These are phyloP conservation scores for Yarrowia galli DNA, from an alignment of 1,139 yeast species.

Conservation along the genomic window DNA sequence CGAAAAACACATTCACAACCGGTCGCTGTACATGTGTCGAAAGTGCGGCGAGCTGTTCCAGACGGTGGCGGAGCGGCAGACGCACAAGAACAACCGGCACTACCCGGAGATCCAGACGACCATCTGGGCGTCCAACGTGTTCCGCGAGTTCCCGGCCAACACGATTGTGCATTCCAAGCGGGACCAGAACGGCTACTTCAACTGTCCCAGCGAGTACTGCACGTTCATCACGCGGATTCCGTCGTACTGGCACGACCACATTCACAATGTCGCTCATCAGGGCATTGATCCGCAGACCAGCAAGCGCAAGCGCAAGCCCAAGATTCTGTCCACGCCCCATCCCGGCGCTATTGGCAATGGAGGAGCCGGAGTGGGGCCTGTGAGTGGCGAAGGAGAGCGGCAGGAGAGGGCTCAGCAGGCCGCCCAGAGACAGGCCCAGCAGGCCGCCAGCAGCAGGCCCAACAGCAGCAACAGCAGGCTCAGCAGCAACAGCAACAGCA, in stretches of 20 bases:
- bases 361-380: constrained; percentile 32
- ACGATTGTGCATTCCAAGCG: constrained; percentile 43
- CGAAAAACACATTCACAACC: constrained; percentile 44
- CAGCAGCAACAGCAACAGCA: constrained; percentile 9
- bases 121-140: constrained; percentile 43
- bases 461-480: constrained; percentile 13
- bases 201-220: constrained; percentile 46
- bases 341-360: constrained; percentile 30
- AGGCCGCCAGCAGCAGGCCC: constrained; percentile 14
- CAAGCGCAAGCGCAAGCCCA: constrained; percentile 41
- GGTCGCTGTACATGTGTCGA: constrained; percentile 46
- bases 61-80: constrained; percentile 47
- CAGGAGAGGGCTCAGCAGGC: constrained; percentile 32
- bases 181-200: constrained; percentile 45
- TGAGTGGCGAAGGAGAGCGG: constrained; percentile 29
- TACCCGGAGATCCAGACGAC: constrained; percentile 44
- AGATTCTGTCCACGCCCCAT: constrained; percentile 29
- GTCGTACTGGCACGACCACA: constrained; percentile 47
- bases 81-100: constrained; percentile 48
- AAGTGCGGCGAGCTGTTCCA: constrained; percentile 47
- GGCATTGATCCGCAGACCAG: constrained; percentile 47
- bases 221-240: constrained; percentile 47
- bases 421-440: constrained; percentile 22
- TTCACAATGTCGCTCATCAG: constrained; percentile 46
- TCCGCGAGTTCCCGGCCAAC: constrained; percentile 44